Percentiles rank a stretch among this genome's conserved stretches.
phyloP scores from a whole-genome alignment of 768 basidiomycete species.

The Hericium alpestre region DNA sequence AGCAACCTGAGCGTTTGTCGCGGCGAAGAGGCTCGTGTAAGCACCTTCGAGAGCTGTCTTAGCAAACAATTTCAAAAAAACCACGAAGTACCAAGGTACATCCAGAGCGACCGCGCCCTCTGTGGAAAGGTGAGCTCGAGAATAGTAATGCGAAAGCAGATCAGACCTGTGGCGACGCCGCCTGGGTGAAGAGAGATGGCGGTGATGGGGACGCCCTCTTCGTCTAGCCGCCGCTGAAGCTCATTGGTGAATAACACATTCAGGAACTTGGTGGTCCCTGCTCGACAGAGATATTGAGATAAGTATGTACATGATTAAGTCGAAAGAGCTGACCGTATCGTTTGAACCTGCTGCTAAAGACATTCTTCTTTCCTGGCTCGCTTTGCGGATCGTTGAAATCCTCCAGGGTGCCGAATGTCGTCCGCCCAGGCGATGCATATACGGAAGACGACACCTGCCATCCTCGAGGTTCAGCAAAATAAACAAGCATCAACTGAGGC shows the following conservation, averaged over 20 bases:
- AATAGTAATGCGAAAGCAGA: neutral
- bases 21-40: neutral
- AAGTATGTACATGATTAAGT: neutral
- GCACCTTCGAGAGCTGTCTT: neutral
- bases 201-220: neutral
- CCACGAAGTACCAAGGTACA: neutral
- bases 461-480: neutral
- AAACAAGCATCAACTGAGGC: too few species aligned
- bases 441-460: neutral
- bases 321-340: neutral
- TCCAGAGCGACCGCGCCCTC: neutral
- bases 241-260: neutral
- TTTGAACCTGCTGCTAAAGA: neutral
- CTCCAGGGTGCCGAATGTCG: neutral
- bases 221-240: neutral
- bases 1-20: neutral
- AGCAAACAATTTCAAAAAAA: neutral
- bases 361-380: neutral
- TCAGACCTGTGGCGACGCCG: neutral
- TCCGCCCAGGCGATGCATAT: neutral
- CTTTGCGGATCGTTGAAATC: neutral
- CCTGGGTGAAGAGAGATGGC: conserved; percentile 1
- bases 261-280: neutral
- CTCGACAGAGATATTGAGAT: neutral
- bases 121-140: neutral